Evolutionary conservation across 2,329 filamentous ascomycete species (phyloP).

Genomic region (Coniochaeta sp.): DNA sequence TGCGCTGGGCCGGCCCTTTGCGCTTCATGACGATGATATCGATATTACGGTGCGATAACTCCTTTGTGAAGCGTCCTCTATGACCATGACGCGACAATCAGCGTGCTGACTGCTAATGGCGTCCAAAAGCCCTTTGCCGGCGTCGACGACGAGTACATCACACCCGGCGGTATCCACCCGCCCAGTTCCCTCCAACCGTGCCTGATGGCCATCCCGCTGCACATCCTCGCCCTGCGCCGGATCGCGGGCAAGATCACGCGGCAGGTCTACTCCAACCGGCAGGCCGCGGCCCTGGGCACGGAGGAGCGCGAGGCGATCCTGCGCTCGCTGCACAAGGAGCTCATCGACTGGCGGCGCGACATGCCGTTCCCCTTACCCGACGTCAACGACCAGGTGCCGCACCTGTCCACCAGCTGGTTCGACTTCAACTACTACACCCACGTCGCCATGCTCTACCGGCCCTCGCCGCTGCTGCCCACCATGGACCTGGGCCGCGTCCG

Average conservation of each 20-base stretch:
- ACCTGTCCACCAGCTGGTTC: slow-evolving; percentile 35
- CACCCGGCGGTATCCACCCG: slow-evolving; percentile 13
- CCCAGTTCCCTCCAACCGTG: slow-evolving; percentile 22
- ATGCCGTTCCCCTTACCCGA: slow-evolving; percentile 37
- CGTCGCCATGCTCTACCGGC: slow-evolving; percentile 34
- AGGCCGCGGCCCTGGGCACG: slow-evolving; percentile 10
- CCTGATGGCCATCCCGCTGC: slow-evolving; percentile 29
- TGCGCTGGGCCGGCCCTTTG: slow-evolving; percentile 35
- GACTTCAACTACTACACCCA: slow-evolving; percentile 41
- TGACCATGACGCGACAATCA: background rate
- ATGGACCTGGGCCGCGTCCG: slow-evolving; percentile 26
- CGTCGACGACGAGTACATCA: slow-evolving; percentile 26
- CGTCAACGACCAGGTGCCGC: slow-evolving; percentile 29
- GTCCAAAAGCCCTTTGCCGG: slow-evolving; percentile 26
- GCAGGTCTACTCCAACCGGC: slow-evolving; percentile 24
- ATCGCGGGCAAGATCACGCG: slow-evolving; percentile 32
- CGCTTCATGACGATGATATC: slow-evolving; percentile 37
- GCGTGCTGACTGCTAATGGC: background rate
- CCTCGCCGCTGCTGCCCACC: slow-evolving; percentile 31
- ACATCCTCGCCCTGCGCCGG: slow-evolving; percentile 30
- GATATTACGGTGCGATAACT: slow-evolving; percentile 24
- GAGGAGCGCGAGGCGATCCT: slow-evolving; percentile 24
- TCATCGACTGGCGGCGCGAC: slow-evolving; percentile 34
- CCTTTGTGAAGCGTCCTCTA: background rate
- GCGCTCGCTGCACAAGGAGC: slow-evolving; percentile 27